These are phyloP conservation scores for Thielaviopsis cerberus DNA, from an alignment of 2,329 filamentous ascomycete species.

Conservation along the genomic window DNA sequence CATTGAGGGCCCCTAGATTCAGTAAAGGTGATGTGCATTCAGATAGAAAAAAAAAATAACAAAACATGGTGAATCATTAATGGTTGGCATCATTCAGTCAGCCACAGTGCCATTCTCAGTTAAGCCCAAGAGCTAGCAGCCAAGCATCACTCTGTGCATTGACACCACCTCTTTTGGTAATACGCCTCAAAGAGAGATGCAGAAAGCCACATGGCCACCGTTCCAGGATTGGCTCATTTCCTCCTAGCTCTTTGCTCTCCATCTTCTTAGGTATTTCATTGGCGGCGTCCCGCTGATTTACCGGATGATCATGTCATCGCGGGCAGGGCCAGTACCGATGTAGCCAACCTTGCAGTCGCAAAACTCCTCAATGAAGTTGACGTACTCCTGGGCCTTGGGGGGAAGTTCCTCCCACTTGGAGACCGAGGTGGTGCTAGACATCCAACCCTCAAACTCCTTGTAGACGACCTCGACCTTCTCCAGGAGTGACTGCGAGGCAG, in stretches of 20 bases:
- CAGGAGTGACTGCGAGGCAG: conserved; percentile 39
- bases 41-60: background rate
- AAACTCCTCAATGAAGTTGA: conserved; percentile 49
- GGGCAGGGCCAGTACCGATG: conserved; percentile 47
- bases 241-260: conserved; percentile 2
- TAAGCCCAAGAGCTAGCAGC: background rate
- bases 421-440: conserved; percentile 40
- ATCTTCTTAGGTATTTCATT: background rate
- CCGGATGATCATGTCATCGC: conserved; percentile 42
- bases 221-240: conserved; percentile 13
- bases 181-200: background rate
- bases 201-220: conserved; percentile 10
- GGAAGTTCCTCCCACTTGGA: conserved; percentile 46
- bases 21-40: background rate
- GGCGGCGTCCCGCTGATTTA: conserved; percentile 4
- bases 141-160: background rate
- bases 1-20: background rate
- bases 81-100: background rate
- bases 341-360: conserved; percentile 38
- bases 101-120: background rate
- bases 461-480: conserved; percentile 46
- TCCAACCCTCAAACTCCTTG: conserved; percentile 51
- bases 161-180: background rate
- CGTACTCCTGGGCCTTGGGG: conserved; percentile 42
- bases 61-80: background rate